Evolutionary conservation across 2,329 filamentous ascomycete species (phyloP), one percentile per base, ranked within the genome.

Genomic region (Calonectria pteridis): DNA sequence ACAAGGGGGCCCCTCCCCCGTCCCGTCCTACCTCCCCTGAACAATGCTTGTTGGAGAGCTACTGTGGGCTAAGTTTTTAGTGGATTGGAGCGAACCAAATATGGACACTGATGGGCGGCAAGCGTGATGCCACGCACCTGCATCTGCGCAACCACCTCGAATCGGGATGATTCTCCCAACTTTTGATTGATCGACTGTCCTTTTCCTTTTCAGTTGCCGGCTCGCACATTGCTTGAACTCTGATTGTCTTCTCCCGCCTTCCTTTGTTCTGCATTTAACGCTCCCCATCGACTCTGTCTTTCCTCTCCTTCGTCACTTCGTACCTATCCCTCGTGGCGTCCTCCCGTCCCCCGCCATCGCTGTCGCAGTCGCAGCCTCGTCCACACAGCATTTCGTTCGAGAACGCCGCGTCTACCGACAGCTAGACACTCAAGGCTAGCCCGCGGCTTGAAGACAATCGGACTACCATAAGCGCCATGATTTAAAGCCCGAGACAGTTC

Each of bases 121-220:
- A 69, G 66, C 55, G 58, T 65, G 46, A 66, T 69, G 58, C 71
- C 71, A 69, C 58, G 70, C 70, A 69, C 65, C 58, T 67, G 55
- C 70, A 46, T 59, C 58, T 66, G 58, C 71, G 65, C 65, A 72
- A 63, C 40, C 33, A 46, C 49, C 16, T 70, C 58, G 33, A 58
- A 31, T 68, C 59, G 29, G 31, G 55, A 69, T 69, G 67, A 18
- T 68, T 72, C 53, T 71, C 26, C 26, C 63, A 51, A 66, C 50
- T 40, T 40, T 62, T 67, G 53, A 58, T 62, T 59, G 58, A 62
- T 63, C 18, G 31, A 43, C n/a, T 26, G 23, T 33, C 28, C 16
- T 68, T 20, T 64, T 64, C 59, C 31, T 46, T 50, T 33, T 65
- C 62, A 71, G 53, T 50, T 53, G 31, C 33, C 10, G 29, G 33